phyloP scores from a whole-genome alignment of 225 moss, liverwort and hornwort species.

The Bryoerythrophyllum caledonicum region DNA sequence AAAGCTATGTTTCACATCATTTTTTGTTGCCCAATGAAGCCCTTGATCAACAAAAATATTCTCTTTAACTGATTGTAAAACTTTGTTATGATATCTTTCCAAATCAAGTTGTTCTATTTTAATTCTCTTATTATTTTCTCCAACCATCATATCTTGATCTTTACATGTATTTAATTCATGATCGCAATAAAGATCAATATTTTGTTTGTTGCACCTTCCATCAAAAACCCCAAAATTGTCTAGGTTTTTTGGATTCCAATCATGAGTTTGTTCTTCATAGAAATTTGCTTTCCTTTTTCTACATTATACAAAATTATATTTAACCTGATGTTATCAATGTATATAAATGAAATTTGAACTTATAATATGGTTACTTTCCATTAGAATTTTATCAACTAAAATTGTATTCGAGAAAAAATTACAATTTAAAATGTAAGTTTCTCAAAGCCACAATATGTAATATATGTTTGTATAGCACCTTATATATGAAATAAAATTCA shows the following conservation, averaged over 20 bases:
- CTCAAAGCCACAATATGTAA: neutral
- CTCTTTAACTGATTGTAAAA: conserved; percentile 17
- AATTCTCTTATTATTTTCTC: neutral
- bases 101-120: neutral
- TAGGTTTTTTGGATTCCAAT: neutral
- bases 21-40: neutral
- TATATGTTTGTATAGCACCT: neutral
- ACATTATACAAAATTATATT: neutral
- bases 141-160: neutral
- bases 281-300: conserved; percentile 33
- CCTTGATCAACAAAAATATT: neutral
- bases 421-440: neutral
- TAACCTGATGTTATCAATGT: too few species aligned
- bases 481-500: neutral
- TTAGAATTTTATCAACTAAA: too few species aligned
- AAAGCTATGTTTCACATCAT: neutral
- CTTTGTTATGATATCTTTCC: conserved; percentile 10
- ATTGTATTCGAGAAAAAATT: too few species aligned
- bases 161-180: neutral
- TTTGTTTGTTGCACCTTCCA: conserved; percentile 17
- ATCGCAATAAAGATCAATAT: neutral
- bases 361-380: too few species aligned
- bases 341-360: neutral
- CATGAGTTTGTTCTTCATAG: neutral
- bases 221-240: neutral